Conservation (phyloP, 331 rosid genomes). For the Pyrus hybrid region DNA sequence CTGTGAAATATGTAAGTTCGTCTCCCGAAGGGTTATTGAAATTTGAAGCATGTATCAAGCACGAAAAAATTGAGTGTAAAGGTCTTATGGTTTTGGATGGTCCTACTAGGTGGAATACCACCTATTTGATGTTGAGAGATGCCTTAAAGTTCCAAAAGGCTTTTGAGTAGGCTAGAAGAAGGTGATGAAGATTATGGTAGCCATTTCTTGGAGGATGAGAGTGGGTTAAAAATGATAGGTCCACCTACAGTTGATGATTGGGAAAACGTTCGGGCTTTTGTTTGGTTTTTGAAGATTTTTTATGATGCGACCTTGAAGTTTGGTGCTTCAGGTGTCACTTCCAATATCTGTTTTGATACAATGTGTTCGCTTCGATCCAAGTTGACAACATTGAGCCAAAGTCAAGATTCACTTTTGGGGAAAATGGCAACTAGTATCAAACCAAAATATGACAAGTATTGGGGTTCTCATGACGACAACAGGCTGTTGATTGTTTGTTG, state of each 20-base stretch:
- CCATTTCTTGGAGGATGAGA: background rate
- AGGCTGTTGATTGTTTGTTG: background rate
- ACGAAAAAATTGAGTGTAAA: background rate
- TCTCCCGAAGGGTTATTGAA: background rate
- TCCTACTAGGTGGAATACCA: background rate
- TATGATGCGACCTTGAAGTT: background rate
- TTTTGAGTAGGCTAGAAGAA: background rate
- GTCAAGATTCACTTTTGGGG: background rate
- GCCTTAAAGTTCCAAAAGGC: background rate
- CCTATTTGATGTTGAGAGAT: slow-evolving; percentile 1
- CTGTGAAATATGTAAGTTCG: slow-evolving; percentile 1
- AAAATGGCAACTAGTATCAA: background rate
- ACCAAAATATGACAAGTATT: slow-evolving; percentile 1
- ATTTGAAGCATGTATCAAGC: background rate
- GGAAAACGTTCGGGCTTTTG: background rate
- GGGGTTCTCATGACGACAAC: background rate
- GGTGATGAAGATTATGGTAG: background rate
- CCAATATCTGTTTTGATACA: background rate
- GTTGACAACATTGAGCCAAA: background rate
- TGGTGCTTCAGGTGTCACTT: background rate
- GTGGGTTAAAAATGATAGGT: background rate
- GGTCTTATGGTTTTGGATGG: background rate
- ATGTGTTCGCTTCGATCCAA: background rate
- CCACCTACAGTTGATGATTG: background rate
- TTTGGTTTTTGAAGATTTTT: background rate